Evolutionary conservation across 2,329 filamentous ascomycete genomes (phyloP), one percentile per base, ranked within the genome.

Genomic region (Eurotiales sp.): DNA sequence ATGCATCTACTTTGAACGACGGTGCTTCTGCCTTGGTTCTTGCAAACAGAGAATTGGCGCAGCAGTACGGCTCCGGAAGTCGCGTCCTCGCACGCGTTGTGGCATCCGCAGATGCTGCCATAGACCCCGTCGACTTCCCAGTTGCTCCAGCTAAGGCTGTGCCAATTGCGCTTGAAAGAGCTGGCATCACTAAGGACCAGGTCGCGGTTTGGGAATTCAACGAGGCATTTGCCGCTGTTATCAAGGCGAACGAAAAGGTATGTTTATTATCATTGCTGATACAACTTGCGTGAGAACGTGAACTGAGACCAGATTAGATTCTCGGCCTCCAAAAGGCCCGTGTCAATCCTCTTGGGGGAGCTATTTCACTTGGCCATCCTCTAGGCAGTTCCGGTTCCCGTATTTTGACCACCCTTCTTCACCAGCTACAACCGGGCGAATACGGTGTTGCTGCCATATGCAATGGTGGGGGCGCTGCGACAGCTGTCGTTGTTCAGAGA

Each of bases 201-300:
- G 90, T 99, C 41, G 85, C 92, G 4, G 76, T 96, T 19, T 97
- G 93, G 92, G 93, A 97, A 70, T 96, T 99, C 72, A 99, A 99
- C 70, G 93, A 99, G 74, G 93, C 93, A 0, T 99, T 99, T 67
- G 92, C 93, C 23, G 89, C 88, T 4, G 91, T 96, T 25, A 93
- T 96, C 70, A 90, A 93, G 67, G 91, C 92, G 37, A 96, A 97
- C 65, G 86, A 89, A 63, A 91, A 95, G 82, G 85, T 86, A 63
- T 62, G 17, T 69, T 55, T 43, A 30, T 11, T 22, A 37, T 51
- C 29, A 25, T 22, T 50, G 10, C 8, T 15, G 44, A 51, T 44
- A 29, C 10, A 3, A 32, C n/a, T 12, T 27, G 1, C 14, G n/a
- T 43, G 8, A 1, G 7, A n/a, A 17, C 15, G 40, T n/a, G n/a